These are phyloP conservation scores for Cymodocea nodosa DNA, from an alignment of 116 monocot genomes.

Conservation along the genomic window DNA sequence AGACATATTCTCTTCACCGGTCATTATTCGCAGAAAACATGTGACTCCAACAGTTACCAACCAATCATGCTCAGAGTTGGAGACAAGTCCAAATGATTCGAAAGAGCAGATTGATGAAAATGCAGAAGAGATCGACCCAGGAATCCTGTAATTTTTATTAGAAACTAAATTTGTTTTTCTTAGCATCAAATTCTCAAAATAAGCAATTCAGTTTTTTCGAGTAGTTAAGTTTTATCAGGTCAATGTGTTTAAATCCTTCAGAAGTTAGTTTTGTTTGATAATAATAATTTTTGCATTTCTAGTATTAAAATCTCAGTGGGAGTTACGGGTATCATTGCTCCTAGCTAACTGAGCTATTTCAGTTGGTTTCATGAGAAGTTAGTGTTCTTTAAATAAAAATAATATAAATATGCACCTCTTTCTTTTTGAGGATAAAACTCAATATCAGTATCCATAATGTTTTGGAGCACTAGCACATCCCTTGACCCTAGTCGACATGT, in stretches of 20 bases:
- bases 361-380: not conserved
- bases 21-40: not conserved
- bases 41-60: not conserved
- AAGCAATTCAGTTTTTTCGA: not conserved
- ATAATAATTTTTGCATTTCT: no score
- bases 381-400: not conserved
- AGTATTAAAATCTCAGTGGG: no score
- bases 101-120: not conserved
- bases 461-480: no score
- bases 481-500: no score
- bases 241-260: no score
- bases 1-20: not conserved
- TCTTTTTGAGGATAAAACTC: not conserved
- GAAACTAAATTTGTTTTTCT: not conserved
- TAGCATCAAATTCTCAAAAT: not conserved
- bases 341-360: no score
- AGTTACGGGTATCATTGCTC: no score
- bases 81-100: not conserved
- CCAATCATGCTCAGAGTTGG: not conserved
- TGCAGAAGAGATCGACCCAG: not conserved
- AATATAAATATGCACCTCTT: not conserved
- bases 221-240: not conserved
- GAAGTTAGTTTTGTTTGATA: no score
- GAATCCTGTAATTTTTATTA: not conserved
- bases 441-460: not conserved